Percentiles rank a stretch among this genome's conserved stretches.
These are phyloP conservation scores for Coprinopsis sp. DNA, from an alignment of 768 basidiomycete genomes.

Conservation along the genomic window DNA sequence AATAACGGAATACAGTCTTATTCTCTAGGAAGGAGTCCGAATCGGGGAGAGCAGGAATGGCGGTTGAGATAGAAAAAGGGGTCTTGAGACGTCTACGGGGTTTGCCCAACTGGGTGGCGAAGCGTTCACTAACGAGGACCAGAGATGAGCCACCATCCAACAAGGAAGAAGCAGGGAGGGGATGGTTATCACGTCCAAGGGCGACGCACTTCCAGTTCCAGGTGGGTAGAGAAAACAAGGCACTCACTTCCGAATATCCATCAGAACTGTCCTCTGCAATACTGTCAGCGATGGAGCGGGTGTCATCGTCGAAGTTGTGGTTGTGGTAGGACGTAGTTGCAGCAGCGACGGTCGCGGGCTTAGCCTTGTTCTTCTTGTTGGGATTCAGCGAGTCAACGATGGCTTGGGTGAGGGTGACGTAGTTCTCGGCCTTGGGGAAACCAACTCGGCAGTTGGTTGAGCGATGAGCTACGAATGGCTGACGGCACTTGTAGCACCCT, in stretches of 20 bases:
- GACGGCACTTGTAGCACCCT: slow-evolving; percentile 2
- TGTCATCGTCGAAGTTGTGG: not conserved
- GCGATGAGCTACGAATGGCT: not conserved
- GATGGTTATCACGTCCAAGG: not conserved
- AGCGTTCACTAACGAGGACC: slow-evolving; percentile 24
- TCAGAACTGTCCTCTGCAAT: not conserved
- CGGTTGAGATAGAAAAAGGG: slow-evolving; percentile 9
- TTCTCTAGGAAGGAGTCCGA: not conserved
- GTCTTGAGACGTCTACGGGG: not conserved
- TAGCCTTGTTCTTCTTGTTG: not conserved
- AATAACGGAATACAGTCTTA: slow-evolving; percentile 9
- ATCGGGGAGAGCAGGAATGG: not conserved
- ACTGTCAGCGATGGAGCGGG: not conserved
- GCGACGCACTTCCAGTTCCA: not conserved
- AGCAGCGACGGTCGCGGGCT: not conserved
- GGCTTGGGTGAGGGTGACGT: not conserved
- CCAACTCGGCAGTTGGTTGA: not conserved
- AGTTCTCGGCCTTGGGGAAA: not conserved
- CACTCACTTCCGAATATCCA: not conserved
- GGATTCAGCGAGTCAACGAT: not conserved
- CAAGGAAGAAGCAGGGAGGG: slow-evolving; percentile 3
- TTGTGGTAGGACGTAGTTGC: not conserved
- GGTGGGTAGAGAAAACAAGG: not conserved
- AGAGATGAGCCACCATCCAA: slow-evolving; percentile 28
- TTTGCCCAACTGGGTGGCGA: slow-evolving; percentile 16